Conservation (phyloP, 352 stramenopile species). For the Chloridella minuta region DNA sequence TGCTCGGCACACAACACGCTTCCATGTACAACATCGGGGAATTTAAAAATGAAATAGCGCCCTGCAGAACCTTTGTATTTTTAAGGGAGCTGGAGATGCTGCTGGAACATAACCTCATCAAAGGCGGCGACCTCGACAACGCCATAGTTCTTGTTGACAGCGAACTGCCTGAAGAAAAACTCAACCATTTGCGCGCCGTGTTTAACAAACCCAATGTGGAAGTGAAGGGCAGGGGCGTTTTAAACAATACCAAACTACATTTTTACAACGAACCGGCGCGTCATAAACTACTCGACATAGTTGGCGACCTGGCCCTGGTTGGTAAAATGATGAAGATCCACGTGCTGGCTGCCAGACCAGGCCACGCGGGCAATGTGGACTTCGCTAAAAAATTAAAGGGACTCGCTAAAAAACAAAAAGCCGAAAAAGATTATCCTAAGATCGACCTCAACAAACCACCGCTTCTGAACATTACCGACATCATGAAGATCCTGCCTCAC, state of each 20-base stretch:
- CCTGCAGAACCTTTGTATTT: neutral
- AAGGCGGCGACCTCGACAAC: neutral
- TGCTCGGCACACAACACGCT: neutral
- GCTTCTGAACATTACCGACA: neutral
- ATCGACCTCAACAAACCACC: neutral
- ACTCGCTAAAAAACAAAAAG: neutral
- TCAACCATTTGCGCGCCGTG: neutral
- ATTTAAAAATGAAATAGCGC: neutral
- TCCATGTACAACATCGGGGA: neutral
- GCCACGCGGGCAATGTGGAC: neutral
- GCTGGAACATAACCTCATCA: neutral
- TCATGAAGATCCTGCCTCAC: neutral
- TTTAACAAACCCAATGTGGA: neutral
- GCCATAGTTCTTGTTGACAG: neutral
- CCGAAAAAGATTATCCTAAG: neutral
- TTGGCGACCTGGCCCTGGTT: neutral
- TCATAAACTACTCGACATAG: neutral
- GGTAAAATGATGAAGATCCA: neutral
- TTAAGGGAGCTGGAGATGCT: neutral
- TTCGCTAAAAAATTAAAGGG: neutral
- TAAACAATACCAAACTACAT: conserved; percentile 4
- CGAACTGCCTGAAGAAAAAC: neutral
- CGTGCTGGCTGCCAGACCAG: neutral
- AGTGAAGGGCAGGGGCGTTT: neutral
- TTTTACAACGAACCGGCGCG: neutral